Evolutionary conservation across 495 filamentous ascomycete species (phyloP).

Genomic region (Bombardia bombarda): DNA sequence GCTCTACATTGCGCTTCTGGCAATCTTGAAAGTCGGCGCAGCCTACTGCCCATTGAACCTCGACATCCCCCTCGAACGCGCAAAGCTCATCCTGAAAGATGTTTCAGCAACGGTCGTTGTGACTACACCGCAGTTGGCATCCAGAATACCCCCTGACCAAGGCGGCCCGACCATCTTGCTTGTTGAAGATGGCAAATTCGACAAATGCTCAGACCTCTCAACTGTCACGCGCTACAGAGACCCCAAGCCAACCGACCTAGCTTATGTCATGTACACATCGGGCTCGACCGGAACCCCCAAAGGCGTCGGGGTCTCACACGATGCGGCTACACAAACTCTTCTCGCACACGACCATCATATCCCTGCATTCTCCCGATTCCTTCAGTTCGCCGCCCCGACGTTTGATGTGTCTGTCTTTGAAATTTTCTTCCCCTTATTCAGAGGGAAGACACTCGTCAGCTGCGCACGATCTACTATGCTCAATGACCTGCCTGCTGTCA

Average conservation of each 20-base stretch:
- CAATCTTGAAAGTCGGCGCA: conserved; percentile 65
- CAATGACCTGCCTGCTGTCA: conserved; percentile 56
- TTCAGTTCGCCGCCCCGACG: conserved; percentile 80
- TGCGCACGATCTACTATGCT: conserved; percentile 57
- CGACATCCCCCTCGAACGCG: conserved; percentile 62
- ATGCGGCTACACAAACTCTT: conserved; percentile 65
- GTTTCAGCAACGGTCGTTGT: conserved; percentile 51
- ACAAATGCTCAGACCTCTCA: background rate
- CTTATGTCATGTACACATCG: conserved; percentile 88
- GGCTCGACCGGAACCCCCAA: conserved; percentile 87
- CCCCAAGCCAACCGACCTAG: conserved; percentile 40
- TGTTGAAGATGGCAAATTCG: conserved; percentile 9
- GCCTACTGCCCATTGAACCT: conserved; percentile 73
- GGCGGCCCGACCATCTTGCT: conserved; percentile 17
- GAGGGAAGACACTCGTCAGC: conserved; percentile 62
- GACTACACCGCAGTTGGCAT: conserved; percentile 30
- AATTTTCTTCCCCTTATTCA: conserved; percentile 72
- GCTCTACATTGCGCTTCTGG: conserved; percentile 65
- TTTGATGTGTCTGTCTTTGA: conserved; percentile 89
- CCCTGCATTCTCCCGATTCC: conserved; percentile 62
- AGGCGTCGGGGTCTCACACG: conserved; percentile 71
- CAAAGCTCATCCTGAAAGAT: conserved; percentile 66
- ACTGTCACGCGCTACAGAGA: background rate
- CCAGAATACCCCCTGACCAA: conserved; percentile 15
- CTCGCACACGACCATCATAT: conserved; percentile 70